A percentile compares a stretch with the other conserved stretches of the same genome.
Evolutionary conservation across 345 rosid species (phyloP).

Genomic region (Eucalyptus virginea): DNA sequence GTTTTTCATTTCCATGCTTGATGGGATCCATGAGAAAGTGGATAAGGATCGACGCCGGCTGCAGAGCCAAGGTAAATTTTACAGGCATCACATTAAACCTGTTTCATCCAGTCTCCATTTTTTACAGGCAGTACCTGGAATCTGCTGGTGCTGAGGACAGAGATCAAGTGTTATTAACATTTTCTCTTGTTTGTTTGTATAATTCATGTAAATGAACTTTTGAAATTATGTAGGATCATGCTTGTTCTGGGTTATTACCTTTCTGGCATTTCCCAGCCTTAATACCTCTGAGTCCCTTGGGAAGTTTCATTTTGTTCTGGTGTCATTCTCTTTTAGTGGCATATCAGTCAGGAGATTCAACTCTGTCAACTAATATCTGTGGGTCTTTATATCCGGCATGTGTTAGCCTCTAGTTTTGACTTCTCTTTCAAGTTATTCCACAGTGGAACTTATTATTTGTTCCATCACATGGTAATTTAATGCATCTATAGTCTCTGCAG

Average conservation of each 20-base stretch:
- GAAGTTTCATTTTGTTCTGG: too few species aligned
- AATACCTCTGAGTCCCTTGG: not conserved
- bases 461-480: not conserved
- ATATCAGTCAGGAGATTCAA: too few species aligned
- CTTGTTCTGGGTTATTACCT: not conserved
- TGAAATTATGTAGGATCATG: not conserved
- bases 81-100: not conserved
- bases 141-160: not conserved
- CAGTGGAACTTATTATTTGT: not conserved
- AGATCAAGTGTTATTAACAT: not conserved
- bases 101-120: not conserved
- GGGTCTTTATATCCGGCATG: not conserved
- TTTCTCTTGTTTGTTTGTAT: too few species aligned
- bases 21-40: constrained; percentile 78
- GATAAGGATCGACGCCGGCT: constrained; percentile 23
- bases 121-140: not conserved
- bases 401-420: not conserved
- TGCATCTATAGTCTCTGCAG: not conserved
- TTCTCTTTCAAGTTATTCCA: not conserved
- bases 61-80: not conserved
- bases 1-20: constrained; percentile 80
- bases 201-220: not conserved
- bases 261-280: not conserved
- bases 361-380: not conserved
- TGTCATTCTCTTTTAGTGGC: too few species aligned